Evolutionary conservation across 2,329 filamentous ascomycete genomes (phyloP).

Genomic region (Fonsecaea nubica): DNA sequence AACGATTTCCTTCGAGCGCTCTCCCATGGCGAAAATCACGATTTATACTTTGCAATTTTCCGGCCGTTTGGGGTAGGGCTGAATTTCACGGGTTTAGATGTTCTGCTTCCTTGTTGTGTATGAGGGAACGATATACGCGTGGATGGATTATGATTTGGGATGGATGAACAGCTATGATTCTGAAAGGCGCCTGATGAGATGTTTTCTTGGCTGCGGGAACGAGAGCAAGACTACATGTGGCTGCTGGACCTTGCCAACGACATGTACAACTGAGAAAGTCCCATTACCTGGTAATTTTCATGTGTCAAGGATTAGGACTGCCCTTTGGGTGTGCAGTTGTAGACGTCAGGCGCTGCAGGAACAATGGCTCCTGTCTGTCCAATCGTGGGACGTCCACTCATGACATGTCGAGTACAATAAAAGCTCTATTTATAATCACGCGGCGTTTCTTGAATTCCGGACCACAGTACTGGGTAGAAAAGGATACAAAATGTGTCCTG

Average conservation of each 20-base stretch:
- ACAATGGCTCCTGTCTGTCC: conserved; percentile 29
- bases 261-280: conserved; percentile 17
- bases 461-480: background rate
- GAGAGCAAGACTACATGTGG: conserved; percentile 31
- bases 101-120: conserved; percentile 33
- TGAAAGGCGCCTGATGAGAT: conserved; percentile 24
- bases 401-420: conserved; percentile 38
- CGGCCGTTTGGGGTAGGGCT: conserved; percentile 20
- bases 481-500: too few relatives aligned
- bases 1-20: conserved; percentile 39
- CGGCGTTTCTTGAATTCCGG: background rate
- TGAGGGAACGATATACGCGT: conserved; percentile 38
- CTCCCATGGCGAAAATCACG: conserved; percentile 31
- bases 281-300: background rate
- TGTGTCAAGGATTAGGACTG: conserved; percentile 6
- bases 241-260: conserved; percentile 19
- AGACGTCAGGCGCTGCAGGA: conserved; percentile 18
- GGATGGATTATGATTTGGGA: conserved; percentile 38
- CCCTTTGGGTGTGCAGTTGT: background rate
- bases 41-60: conserved; percentile 22
- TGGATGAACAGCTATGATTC: conserved; percentile 30
- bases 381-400: conserved; percentile 28
- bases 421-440: conserved; percentile 35
- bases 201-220: conserved; percentile 32
- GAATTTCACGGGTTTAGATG: conserved; percentile 33